Percentiles rank a stretch among this genome's conserved stretches.
phyloP scores from a whole-genome alignment of 257 asterid genomes.

The Jaltomata sinuosa region DNA sequence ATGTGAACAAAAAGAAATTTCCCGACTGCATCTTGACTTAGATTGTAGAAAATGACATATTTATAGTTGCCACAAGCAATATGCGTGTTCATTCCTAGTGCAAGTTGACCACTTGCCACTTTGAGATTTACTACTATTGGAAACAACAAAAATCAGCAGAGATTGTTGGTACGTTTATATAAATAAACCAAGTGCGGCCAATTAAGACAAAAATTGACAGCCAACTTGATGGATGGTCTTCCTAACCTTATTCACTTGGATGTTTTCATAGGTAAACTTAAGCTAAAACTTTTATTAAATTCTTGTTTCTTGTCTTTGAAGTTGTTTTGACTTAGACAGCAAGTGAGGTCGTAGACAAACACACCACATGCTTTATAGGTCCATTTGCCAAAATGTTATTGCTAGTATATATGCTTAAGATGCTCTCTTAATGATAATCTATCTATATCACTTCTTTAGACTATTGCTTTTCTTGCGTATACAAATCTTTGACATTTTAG shows the following conservation, averaged over 20 bases:
- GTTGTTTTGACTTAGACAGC: not conserved
- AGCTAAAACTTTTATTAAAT: not conserved
- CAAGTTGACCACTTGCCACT: not conserved
- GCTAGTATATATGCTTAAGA: not conserved
- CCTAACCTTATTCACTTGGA: not conserved
- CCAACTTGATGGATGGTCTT: constrained; percentile 1
- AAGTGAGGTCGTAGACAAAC: not conserved
- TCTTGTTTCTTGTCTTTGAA: not conserved
- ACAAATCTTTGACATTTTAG: not conserved
- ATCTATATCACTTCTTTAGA: not conserved
- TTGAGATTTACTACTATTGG: not conserved
- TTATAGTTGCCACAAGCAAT: not conserved
- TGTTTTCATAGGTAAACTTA: not conserved
- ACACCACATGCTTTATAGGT: not conserved
- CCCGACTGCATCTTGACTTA: not conserved
- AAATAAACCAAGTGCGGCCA: not conserved
- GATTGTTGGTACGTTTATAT: not conserved
- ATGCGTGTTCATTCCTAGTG: not conserved
- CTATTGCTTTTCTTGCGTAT: not conserved
- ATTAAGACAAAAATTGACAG: not conserved
- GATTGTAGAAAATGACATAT: not conserved
- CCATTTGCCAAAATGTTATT: not conserved
- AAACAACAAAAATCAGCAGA: not conserved
- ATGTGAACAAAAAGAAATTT: not conserved
- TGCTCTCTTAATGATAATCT: not conserved